Evolutionary conservation across 257 asterid genomes (phyloP).

Genomic region (Solanum dulcamara): DNA sequence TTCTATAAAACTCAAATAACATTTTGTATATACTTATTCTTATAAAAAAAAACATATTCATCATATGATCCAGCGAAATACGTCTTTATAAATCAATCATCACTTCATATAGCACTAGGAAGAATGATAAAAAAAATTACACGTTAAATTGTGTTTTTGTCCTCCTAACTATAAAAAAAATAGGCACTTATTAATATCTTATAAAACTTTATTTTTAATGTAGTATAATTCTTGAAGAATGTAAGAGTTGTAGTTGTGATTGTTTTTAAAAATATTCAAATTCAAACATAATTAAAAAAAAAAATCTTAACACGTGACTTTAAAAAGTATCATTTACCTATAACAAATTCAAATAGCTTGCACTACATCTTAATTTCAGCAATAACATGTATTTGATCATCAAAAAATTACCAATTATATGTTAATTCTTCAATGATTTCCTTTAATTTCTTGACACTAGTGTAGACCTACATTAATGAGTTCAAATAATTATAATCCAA

Average conservation of each 20-base stretch:
- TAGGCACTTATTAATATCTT: neutral
- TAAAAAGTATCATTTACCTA: neutral
- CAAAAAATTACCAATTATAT: neutral
- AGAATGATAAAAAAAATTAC: neutral
- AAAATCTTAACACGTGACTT: too few relatives aligned
- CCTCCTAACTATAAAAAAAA: neutral
- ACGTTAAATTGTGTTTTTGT: neutral
- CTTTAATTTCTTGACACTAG: neutral
- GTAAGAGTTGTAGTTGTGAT: neutral
- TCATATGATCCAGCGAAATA: neutral
- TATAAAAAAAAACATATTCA: neutral
- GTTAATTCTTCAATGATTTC: neutral
- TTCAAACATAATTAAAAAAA: neutral
- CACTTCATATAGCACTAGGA: too few relatives aligned
- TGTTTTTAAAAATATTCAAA: neutral
- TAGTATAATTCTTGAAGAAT: neutral
- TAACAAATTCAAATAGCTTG: neutral
- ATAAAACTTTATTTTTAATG: neutral
- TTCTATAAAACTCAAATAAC: neutral
- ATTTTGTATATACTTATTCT: neutral
- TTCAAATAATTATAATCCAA: neutral
- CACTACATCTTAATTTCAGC: neutral
- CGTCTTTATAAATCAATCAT: neutral
- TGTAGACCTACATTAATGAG: neutral
- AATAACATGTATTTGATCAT: neutral